Evolutionary conservation across 2,329 filamentous ascomycete genomes (phyloP).

Genomic region (Scytalidium lignicola): DNA sequence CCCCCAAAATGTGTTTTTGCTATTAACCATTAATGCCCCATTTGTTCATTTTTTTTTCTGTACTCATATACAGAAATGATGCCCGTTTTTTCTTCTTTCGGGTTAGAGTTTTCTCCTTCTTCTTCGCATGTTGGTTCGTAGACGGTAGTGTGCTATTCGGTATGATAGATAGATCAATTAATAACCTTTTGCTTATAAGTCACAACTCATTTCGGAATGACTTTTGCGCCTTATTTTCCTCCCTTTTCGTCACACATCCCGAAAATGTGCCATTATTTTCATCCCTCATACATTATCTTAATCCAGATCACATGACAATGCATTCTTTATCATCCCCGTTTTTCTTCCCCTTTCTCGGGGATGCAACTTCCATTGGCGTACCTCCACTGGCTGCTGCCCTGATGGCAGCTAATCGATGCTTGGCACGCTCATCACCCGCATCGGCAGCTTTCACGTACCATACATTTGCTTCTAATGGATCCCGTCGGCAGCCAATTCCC

Average conservation of each 20-base stretch:
- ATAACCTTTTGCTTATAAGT: no score
- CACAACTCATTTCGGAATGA: no score
- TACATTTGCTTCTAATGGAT: slow-evolving; percentile 93
- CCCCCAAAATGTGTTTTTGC: background rate
- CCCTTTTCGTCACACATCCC: background rate
- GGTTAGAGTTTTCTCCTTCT: background rate
- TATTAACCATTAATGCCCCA: background rate
- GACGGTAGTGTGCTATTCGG: no score
- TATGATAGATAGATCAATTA: no score
- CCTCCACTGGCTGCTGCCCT: slow-evolving; percentile 64
- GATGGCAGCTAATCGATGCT: slow-evolving; percentile 80
- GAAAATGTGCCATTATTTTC: background rate
- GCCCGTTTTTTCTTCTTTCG: background rate
- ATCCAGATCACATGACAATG: slow-evolving; percentile 16
- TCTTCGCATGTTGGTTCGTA: no score
- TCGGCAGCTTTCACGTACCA: slow-evolving; percentile 98
- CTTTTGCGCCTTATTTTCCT: no score
- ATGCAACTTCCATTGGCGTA: slow-evolving; percentile 25
- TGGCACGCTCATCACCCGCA: slow-evolving; percentile 83
- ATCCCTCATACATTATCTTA: no score
- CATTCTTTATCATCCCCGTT: slow-evolving; percentile 22
- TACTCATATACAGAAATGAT: background rate
- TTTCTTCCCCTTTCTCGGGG: slow-evolving; percentile 20
- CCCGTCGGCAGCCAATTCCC: slow-evolving; percentile 91
- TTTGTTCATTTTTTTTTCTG: background rate